Evolutionary conservation across 352 stramenopile species (phyloP).

Genomic region (Phytopythium cucurbitacearum): DNA sequence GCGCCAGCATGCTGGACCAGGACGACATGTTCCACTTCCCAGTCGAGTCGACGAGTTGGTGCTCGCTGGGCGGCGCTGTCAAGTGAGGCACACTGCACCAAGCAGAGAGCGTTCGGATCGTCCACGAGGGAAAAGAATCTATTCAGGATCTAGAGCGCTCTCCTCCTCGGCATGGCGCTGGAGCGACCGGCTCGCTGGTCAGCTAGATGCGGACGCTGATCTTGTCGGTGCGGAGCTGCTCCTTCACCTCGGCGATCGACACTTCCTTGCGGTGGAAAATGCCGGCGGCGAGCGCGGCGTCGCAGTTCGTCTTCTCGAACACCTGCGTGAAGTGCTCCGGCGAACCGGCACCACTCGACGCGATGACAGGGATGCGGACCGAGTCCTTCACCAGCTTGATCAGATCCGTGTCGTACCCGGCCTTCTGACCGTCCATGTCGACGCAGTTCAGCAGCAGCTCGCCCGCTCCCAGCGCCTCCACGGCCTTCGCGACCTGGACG

Average conservation of each 20-base stretch:
- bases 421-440: conserved; percentile 97
- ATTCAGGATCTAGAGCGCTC: too few relatives aligned
- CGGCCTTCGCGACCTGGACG: conserved; percentile 81
- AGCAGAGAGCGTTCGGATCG: too few relatives aligned
- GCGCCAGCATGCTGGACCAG: neutral
- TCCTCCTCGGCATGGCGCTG: too few relatives aligned
- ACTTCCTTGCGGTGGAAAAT: conserved; percentile 99
- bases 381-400: conserved; percentile 71
- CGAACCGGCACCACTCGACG: conserved; percentile 94
- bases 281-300: conserved; percentile 96
- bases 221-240: conserved; percentile 67
- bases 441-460: conserved; percentile 99
- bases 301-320: conserved; percentile 89
- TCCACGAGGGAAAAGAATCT: too few relatives aligned
- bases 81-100: too few relatives aligned
- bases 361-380: conserved; percentile 97
- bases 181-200: too few relatives aligned
- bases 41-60: neutral
- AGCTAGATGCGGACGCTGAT: conserved; percentile 66
- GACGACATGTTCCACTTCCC: neutral
- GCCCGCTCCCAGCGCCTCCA: conserved; percentile 92
- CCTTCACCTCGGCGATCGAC: conserved; percentile 93
- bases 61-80: too few relatives aligned
- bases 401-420: conserved; percentile 80
- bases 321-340: conserved; percentile 95